Percentiles rank a stretch among this genome's conserved stretches.
These are phyloP conservation scores for Curvularia lunata DNA, from an alignment of 2,329 filamentous ascomycete species.

Conservation along the genomic window DNA sequence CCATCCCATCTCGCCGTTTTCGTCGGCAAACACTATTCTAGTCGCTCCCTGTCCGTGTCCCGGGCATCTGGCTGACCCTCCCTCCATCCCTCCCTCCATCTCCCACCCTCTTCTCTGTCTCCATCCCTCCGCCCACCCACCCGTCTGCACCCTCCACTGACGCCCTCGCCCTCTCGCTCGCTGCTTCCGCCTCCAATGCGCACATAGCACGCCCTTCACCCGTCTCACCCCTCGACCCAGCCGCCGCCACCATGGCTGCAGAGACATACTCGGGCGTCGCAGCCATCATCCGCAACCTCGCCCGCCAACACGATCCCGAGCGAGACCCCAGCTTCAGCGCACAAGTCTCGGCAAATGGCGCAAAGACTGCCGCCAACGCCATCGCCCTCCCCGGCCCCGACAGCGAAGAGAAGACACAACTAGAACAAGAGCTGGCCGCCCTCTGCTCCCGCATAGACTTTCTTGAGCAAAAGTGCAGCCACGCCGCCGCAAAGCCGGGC, in stretches of 20 bases:
- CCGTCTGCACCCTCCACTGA: not conserved
- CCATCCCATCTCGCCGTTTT: conserved; percentile 9
- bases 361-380: conserved; percentile 53
- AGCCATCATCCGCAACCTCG: conserved; percentile 56
- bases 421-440: conserved; percentile 83
- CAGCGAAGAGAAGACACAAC: conserved; percentile 73
- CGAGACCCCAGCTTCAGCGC: conserved; percentile 54
- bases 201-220: conserved; percentile 40
- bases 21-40: conserved; percentile 3
- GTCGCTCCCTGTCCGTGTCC: not conserved
- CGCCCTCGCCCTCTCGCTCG: conserved; percentile 2
- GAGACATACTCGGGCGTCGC: conserved; percentile 49
- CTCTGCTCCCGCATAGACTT: conserved; percentile 79
- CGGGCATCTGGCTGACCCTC: not conserved
- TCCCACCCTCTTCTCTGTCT: not conserved
- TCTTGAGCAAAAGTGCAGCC: conserved; percentile 80
- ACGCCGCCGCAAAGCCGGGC: conserved; percentile 61
- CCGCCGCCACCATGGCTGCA: conserved; percentile 37
- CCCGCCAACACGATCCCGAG: conserved; percentile 54
- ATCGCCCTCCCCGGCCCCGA: conserved; percentile 79
- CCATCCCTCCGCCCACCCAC: not conserved
- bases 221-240: conserved; percentile 15
- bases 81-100: too few relatives aligned
- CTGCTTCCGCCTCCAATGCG: conserved; percentile 39
- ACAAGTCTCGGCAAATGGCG: conserved; percentile 47